Evolutionary conservation across 164 flowering plant species (phyloP).

Genomic region (Aristolochia californica): DNA sequence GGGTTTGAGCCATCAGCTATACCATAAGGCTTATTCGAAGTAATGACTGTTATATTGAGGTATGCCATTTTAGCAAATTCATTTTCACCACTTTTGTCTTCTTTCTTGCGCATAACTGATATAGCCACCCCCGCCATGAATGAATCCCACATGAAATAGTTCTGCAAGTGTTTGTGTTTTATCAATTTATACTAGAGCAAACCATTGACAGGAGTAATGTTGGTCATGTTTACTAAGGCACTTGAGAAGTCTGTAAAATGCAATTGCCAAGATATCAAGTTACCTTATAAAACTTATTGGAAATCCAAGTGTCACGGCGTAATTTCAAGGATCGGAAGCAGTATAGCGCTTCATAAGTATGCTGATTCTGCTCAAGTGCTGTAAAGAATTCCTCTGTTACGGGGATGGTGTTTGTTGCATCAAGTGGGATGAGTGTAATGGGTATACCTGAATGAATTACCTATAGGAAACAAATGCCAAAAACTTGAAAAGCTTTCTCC

Average conservation of each 20-base stretch:
- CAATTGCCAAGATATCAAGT: neutral
- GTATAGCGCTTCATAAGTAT: slow-evolving; percentile 82
- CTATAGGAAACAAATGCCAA: slow-evolving; percentile 19
- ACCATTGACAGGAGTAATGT: too few species aligned
- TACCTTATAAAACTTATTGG: slow-evolving; percentile 55
- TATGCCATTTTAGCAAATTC: slow-evolving; percentile 87
- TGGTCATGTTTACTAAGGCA: too few species aligned
- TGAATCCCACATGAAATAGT: slow-evolving; percentile 97
- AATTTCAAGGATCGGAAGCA: slow-evolving; percentile 69
- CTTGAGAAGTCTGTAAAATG: neutral
- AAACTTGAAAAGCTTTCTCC: neutral
- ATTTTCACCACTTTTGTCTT: slow-evolving; percentile 45
- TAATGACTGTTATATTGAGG: slow-evolving; percentile 75
- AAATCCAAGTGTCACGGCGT: slow-evolving; percentile 71
- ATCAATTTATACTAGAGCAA: neutral
- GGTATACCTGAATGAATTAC: slow-evolving; percentile 92
- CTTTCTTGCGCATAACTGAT: slow-evolving; percentile 60
- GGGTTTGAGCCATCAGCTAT: slow-evolving; percentile 82
- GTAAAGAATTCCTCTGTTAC: slow-evolving; percentile 47
- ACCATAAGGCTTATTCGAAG: slow-evolving; percentile 85
- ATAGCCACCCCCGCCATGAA: slow-evolving; percentile 77
- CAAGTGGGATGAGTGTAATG: slow-evolving; percentile 79
- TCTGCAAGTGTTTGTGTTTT: slow-evolving; percentile 27
- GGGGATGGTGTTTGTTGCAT: slow-evolving; percentile 95
- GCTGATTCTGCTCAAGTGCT: slow-evolving; percentile 45